A percentile compares a stretch with the other conserved stretches of the same genome.
phyloP scores from a whole-genome alignment of 257 asterid genomes.

The Eustoma russellianum region DNA sequence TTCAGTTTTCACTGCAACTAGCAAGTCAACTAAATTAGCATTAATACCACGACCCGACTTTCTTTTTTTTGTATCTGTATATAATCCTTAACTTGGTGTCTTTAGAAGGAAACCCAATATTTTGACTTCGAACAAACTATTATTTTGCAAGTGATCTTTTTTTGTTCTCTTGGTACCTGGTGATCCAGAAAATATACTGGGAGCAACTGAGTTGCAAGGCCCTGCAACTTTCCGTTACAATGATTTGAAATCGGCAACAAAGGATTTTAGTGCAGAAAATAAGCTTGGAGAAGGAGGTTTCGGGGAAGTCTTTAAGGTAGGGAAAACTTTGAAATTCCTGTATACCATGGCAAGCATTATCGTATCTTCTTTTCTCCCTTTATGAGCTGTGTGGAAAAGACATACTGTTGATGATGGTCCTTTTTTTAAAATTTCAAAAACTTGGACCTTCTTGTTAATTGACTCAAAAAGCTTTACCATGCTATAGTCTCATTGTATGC shows the following conservation, averaged over 20 bases:
- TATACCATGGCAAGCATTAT: neutral
- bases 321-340: neutral
- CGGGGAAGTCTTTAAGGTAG: slow-evolving; percentile 80
- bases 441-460: no score
- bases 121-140: neutral
- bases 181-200: slow-evolving; percentile 46
- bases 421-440: no score
- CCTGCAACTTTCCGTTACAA: slow-evolving; percentile 50
- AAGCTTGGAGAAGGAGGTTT: slow-evolving; percentile 83
- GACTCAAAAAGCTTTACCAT: no score
- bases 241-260: slow-evolving; percentile 57
- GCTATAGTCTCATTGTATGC: neutral
- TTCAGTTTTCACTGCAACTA: no score
- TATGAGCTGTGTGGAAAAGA: no score
- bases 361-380: neutral
- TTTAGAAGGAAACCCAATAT: no score
- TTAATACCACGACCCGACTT: no score
- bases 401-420: neutral
- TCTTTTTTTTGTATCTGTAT: no score
- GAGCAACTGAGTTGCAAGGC: slow-evolving; percentile 73
- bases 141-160: neutral
- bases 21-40: no score
- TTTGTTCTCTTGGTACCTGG: neutral
- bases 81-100: no score
- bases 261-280: slow-evolving; percentile 49